Evolutionary conservation across 108 stramenopile genomes (phyloP).

Genomic region (Cylindrotheca fusiformis): DNA sequence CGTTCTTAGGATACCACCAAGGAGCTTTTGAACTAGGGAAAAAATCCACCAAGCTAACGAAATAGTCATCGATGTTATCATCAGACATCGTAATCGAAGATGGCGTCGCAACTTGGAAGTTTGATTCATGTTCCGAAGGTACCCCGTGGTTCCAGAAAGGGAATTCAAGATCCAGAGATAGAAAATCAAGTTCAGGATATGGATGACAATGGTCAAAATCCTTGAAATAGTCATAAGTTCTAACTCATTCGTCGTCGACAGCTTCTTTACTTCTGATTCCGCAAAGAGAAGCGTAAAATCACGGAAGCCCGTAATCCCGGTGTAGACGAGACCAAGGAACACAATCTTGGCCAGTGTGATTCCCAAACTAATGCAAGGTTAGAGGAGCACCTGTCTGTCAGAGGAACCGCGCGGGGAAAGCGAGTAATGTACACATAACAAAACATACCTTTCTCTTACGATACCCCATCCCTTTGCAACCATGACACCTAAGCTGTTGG

Average conservation of each 20-base stretch:
- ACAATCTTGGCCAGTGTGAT: constrained; percentile 52
- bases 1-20: constrained; percentile 36
- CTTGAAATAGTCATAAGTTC: constrained; percentile 58
- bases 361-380: no score
- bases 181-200: constrained; percentile 63
- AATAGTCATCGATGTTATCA: constrained; percentile 59
- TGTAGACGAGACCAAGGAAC: constrained; percentile 57
- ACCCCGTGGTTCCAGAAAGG: constrained; percentile 59
- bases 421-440: no score
- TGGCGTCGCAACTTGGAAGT: constrained; percentile 61
- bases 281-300: constrained; percentile 64
- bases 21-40: constrained; percentile 46
- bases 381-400: no score
- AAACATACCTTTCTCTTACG: constrained; percentile 54
- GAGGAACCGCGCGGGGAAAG: no score
- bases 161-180: constrained; percentile 74
- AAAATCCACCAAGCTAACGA: constrained; percentile 63
- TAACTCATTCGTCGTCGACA: constrained; percentile 36
- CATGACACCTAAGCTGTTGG: constrained; percentile 68
- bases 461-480: constrained; percentile 81
- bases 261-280: constrained; percentile 50
- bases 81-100: constrained; percentile 55
- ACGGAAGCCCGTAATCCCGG: constrained; percentile 45
- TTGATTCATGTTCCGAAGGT: constrained; percentile 77
- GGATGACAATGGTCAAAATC: constrained; percentile 46